Evolutionary conservation across 164 flowering plant genomes (phyloP).

Genomic region (Amborella trichopoda): DNA sequence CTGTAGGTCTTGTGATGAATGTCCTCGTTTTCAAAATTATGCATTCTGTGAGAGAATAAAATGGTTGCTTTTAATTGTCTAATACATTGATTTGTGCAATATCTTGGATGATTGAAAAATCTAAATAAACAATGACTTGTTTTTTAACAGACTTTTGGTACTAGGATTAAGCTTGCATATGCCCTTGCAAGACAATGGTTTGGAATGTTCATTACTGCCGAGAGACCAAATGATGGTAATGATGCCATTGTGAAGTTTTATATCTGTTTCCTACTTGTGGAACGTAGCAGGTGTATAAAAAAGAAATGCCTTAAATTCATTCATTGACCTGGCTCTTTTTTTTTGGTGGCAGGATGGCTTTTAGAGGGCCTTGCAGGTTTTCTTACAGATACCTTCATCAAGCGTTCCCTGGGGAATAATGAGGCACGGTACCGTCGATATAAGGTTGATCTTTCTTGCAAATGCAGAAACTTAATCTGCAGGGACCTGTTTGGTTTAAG

Average conservation of each 20-base stretch:
- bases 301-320: too few species aligned
- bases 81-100: not conserved
- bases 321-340: too few species aligned
- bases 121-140: too few species aligned
- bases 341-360: slow-evolving; percentile 88
- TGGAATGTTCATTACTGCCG: slow-evolving; percentile 84
- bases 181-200: slow-evolving; percentile 99
- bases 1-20: too few species aligned
- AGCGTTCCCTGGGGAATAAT: slow-evolving; percentile 82
- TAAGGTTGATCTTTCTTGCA: slow-evolving; percentile 54
- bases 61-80: not conserved
- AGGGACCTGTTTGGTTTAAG: too few species aligned
- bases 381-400: slow-evolving; percentile 68
- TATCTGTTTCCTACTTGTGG: too few species aligned
- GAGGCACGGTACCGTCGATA: slow-evolving; percentile 90
- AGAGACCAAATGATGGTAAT: slow-evolving; percentile 87
- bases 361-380: slow-evolving; percentile 94
- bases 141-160: slow-evolving; percentile 55
- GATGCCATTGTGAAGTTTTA: too few species aligned
- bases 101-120: too few species aligned
- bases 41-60: too few species aligned
- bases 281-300: too few species aligned
- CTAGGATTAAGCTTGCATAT: slow-evolving; percentile 79
- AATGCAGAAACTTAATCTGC: too few species aligned
- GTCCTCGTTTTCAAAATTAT: too few species aligned